These are phyloP conservation scores for Colletotrichum spinosum DNA, from an alignment of 2,329 filamentous ascomycete species.

Conservation along the genomic window DNA sequence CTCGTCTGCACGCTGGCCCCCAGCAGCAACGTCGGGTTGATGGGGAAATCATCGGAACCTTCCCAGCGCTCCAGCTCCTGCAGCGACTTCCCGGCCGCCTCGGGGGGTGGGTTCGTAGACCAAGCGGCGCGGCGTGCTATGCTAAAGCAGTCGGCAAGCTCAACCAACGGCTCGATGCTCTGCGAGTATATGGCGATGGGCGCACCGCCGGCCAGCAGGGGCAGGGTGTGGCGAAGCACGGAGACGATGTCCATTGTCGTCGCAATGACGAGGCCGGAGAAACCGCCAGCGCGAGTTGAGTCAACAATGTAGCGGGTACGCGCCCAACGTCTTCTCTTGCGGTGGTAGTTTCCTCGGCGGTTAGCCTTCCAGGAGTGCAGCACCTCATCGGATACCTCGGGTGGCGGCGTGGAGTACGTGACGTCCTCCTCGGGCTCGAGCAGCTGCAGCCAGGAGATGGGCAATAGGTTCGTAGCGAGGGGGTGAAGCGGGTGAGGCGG, in stretches of 20 bases:
- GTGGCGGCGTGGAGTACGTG: conserved; percentile 76
- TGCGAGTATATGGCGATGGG: conserved; percentile 88
- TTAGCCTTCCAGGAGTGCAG: conserved; percentile 81
- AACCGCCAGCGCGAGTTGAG: conserved; percentile 78
- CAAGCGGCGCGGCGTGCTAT: conserved; percentile 84
- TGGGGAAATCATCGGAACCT: conserved; percentile 80
- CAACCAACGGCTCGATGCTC: conserved; percentile 80
- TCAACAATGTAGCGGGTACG: conserved; percentile 79
- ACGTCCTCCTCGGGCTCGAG: conserved; percentile 80
- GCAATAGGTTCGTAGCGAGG: conserved; percentile 82
- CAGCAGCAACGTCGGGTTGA: conserved; percentile 88
- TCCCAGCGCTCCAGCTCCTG: conserved; percentile 67
- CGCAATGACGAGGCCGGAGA: conserved; percentile 86
- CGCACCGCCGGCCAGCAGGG: conserved; percentile 84
- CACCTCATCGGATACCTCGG: conserved; percentile 66
- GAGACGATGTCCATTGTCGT: conserved; percentile 84
- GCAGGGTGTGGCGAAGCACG: conserved; percentile 80
- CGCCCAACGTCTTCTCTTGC: conserved; percentile 87
- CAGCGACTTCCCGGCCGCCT: conserved; percentile 55
- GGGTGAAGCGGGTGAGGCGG: conserved; percentile 74
- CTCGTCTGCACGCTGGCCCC: conserved; percentile 85
- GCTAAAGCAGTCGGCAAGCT: conserved; percentile 86
- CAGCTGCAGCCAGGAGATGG: conserved; percentile 92
- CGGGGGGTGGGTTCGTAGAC: conserved; percentile 63
- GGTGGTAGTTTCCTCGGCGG: conserved; percentile 86